phyloP scores from a whole-genome alignment of 2,329 filamentous ascomycete genomes.

The Aspergillus intermedius region DNA sequence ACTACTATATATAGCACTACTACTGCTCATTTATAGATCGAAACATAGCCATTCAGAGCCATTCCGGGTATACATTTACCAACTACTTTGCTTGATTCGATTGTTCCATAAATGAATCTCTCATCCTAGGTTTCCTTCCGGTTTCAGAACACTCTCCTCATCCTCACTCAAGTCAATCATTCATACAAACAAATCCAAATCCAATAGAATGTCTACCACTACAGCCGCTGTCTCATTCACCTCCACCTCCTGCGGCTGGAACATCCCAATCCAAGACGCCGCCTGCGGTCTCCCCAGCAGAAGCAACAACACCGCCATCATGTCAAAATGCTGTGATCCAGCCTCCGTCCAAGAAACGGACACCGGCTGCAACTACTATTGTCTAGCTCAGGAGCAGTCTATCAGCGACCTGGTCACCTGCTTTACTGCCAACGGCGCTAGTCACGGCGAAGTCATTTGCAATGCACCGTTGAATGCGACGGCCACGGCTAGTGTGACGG shows the following conservation, averaged over 20 bases:
- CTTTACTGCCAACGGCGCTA: slow-evolving; percentile 13
- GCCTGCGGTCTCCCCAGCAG: slow-evolving; percentile 19
- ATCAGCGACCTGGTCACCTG: slow-evolving; percentile 15
- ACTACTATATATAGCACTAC: no score
- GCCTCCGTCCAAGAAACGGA: slow-evolving; percentile 15
- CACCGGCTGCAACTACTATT: slow-evolving; percentile 17
- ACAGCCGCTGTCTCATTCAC: slow-evolving; percentile 11
- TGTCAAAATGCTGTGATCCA: slow-evolving; percentile 15
- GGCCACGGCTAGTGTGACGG: slow-evolving; percentile 13
- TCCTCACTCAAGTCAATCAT: neutral
- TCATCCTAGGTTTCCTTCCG: no score
- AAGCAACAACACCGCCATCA: slow-evolving; percentile 15
- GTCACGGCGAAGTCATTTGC: slow-evolving; percentile 16
- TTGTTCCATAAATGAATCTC: no score
- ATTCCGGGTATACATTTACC: no score
- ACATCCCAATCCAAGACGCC: slow-evolving; percentile 17
- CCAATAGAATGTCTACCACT: slow-evolving; percentile 6
- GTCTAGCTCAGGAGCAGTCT: slow-evolving; percentile 15
- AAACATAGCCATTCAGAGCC: no score
- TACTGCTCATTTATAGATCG: no score
- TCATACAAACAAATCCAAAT: neutral
- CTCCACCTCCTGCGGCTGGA: slow-evolving; percentile 17
- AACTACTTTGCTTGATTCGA: no score
- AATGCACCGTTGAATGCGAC: slow-evolving; percentile 18
- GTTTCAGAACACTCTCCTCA: no score